Evolutionary conservation across 2,329 filamentous ascomycete species (phyloP), one percentile per base, ranked within the genome.

Genomic region (Aureobasidium sp.): DNA sequence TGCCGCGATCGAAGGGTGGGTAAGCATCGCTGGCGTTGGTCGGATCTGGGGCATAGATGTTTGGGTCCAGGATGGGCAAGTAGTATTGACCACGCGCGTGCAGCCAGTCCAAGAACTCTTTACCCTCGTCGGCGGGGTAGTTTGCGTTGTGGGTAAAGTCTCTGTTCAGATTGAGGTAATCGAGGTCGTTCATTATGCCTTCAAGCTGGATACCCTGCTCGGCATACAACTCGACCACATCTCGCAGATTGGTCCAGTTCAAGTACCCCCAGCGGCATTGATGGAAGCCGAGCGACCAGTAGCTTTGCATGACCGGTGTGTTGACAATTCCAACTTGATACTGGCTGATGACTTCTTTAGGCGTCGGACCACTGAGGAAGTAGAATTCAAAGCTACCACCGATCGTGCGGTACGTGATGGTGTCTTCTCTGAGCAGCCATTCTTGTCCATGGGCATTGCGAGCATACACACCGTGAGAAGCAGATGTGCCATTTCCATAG

Each of bases 31-130:
- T 82, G 1, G 77, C 75, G 68, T 89, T 87, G 4, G 80, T 75
- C 0, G 85, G 85, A 64, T 89, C 86, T 0, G 87, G 87, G 17
- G 82, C 81, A 67, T 90, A 90, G 53, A 87, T 86, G 27, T 77
- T 82, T 7, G 77, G 73, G 65, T 83, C 82, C 2, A 85, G 76
- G 61, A 84, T 84, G 0, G 82, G 82, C 11, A 84, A 74, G 64
- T 81, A 84, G 63, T 84, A 80, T 64, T 81, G 81, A 29, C 80
- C 80, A 61, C 76, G 76, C 8, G 73, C 72, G 67, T 84, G 80
- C 2, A 84, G 70, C 57, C 75, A 73, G 14, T 74, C 71, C 42
- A 84, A 72, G 66, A 84, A 83, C 0, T 74, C 72, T 27, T 73
- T 70, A 2, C 77, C 81, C 49, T 76, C 79, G 3, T 71, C 71